Percentiles rank a stretch among this genome's conserved stretches.
These are phyloP conservation scores for Sicyos edulis DNA, from an alignment of 306 rosid species.

Conservation along the genomic window DNA sequence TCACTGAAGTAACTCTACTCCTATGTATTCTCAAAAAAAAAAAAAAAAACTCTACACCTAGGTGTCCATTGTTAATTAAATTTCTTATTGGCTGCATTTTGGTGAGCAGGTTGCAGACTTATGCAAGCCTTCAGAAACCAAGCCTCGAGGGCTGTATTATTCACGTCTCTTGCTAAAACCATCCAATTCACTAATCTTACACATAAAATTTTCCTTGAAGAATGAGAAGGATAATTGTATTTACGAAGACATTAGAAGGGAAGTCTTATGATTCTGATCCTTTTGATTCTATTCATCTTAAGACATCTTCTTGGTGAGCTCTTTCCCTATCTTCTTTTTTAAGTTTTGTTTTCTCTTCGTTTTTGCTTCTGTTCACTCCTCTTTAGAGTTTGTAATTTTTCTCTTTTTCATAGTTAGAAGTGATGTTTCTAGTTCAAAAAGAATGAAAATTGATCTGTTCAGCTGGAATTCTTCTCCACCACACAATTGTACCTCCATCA, in stretches of 20 bases:
- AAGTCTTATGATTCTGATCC: neutral
- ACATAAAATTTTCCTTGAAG: neutral
- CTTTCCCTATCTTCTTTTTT: too few species aligned
- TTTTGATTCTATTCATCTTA: too few species aligned
- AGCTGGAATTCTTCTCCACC: neutral
- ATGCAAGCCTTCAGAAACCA: neutral
- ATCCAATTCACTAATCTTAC: neutral
- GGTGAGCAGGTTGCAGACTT: neutral
- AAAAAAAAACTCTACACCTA: too few species aligned
- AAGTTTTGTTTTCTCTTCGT: too few species aligned
- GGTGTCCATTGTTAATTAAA: neutral
- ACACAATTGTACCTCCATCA: neutral
- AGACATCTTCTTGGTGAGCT: too few species aligned
- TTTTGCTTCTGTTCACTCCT: too few species aligned
- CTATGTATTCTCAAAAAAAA: too few species aligned
- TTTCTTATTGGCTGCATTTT: neutral
- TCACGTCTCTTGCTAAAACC: neutral
- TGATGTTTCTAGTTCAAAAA: too few species aligned
- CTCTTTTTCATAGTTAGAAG: too few species aligned
- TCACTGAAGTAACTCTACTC: neutral
- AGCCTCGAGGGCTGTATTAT: neutral
- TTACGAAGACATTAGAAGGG: neutral
- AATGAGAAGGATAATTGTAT: neutral
- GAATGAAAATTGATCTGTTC: neutral
- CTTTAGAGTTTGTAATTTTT: too few species aligned